Conservation (phyloP, 1,284 basidiomycete species). For the Apiotrichum laibachii region DNA sequence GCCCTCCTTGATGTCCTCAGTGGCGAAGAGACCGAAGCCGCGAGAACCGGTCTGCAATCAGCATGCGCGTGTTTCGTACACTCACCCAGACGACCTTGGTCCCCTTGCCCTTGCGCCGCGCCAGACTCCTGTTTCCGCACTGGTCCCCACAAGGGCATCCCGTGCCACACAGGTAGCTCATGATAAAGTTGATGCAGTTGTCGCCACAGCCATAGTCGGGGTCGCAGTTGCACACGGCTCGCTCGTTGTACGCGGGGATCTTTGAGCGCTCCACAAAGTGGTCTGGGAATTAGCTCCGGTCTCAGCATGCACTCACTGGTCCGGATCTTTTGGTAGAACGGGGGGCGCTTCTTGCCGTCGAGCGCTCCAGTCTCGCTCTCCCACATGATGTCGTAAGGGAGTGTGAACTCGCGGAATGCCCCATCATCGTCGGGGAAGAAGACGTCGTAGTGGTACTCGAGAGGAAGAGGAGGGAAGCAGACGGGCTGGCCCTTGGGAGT, state of each 20-base stretch:
- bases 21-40: conserved; percentile 53
- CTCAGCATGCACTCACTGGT: conserved; percentile 30
- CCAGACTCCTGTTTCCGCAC: conserved; percentile 43
- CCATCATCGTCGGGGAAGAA: conserved; percentile 40
- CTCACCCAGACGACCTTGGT: conserved; percentile 46
- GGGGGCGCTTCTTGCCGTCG: conserved; percentile 47
- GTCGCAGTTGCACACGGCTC: conserved; percentile 49
- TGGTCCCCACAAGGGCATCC: conserved; percentile 51
- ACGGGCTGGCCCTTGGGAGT: conserved; percentile 6
- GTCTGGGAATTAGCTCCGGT: conserved; percentile 7
- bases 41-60: conserved; percentile 48
- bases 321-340: conserved; percentile 35
- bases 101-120: conserved; percentile 36
- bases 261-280: conserved; percentile 9
- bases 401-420: conserved; percentile 48
- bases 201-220: conserved; percentile 48
- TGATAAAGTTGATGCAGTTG: conserved; percentile 53
- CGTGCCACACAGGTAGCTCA: conserved; percentile 54
- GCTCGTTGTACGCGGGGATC: neutral
- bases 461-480: conserved; percentile 42
- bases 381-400: conserved; percentile 48
- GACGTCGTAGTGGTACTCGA: conserved; percentile 33
- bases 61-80: neutral
- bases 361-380: conserved; percentile 47
- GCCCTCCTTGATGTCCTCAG: conserved; percentile 49